phyloP scores from a whole-genome alignment of 495 filamentous ascomycete genomes.

The Alectoria sarmentosa region DNA sequence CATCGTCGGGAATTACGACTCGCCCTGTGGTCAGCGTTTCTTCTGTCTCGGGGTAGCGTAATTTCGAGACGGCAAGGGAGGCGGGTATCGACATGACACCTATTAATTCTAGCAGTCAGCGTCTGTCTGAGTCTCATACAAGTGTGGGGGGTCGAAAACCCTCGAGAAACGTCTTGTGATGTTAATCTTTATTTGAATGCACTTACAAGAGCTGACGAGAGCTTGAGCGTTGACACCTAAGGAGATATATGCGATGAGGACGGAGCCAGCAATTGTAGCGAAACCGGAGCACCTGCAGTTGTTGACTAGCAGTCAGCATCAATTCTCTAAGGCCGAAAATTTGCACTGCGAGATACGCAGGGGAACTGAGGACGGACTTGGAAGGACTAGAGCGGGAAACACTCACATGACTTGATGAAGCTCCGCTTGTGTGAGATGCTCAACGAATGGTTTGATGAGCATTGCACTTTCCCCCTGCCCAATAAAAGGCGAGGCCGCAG shows the following conservation, averaged over 20 bases:
- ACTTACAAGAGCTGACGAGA: constrained; percentile 68
- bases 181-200: neutral
- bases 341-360: neutral
- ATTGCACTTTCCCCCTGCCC: constrained; percentile 91
- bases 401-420: constrained; percentile 75
- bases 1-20: constrained; percentile 69
- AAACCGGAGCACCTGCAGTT: constrained; percentile 50
- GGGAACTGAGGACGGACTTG: neutral
- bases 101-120: neutral
- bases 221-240: constrained; percentile 78
- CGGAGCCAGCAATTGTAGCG: constrained; percentile 61
- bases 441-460: constrained; percentile 80
- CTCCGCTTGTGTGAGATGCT: constrained; percentile 75
- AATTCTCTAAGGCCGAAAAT: neutral
- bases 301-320: neutral
- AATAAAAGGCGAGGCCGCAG: constrained; percentile 90
- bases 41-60: constrained; percentile 83
- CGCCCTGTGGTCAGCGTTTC: constrained; percentile 73
- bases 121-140: constrained; percentile 20
- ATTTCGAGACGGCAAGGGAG: constrained; percentile 76
- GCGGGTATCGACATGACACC: constrained; percentile 85
- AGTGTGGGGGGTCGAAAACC: neutral
- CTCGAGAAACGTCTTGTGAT: neutral
- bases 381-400: neutral
- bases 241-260: constrained; percentile 71